Conservation (phyloP, 768 basidiomycete species). For the Termitomyces bulborhizus region DNA sequence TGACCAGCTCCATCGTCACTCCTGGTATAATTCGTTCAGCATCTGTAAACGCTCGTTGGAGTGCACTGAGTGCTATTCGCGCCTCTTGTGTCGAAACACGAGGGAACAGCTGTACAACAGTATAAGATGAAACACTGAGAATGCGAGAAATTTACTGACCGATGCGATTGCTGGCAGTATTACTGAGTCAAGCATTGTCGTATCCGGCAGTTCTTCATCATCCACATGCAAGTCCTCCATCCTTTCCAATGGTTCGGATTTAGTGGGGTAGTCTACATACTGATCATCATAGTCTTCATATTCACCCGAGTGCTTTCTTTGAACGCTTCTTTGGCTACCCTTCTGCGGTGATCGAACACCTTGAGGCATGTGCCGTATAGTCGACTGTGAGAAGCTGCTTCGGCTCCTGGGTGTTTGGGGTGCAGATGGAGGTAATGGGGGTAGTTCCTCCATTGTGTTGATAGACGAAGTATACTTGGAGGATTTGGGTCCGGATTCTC, state of each 20-base stretch:
- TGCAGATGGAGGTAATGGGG: constrained; percentile 43
- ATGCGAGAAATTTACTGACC: constrained; percentile 41
- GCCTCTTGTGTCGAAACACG: constrained; percentile 93
- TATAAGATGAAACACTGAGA: not conserved
- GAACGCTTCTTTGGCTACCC: constrained; percentile 24
- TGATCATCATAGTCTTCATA: constrained; percentile 62
- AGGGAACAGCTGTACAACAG: constrained; percentile 65
- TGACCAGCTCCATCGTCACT: constrained; percentile 81
- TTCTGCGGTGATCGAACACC: constrained; percentile 20
- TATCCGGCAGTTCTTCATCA: constrained; percentile 66
- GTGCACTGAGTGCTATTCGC: constrained; percentile 72
- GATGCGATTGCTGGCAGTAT: constrained; percentile 95
- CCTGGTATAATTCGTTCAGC: constrained; percentile 96
- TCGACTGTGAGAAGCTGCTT: constrained; percentile 52
- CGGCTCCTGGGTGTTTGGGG: constrained; percentile 31
- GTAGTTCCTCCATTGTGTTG: constrained; percentile 52
- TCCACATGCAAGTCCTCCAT: constrained; percentile 41
- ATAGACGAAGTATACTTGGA: constrained; percentile 40
- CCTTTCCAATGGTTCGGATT: constrained; percentile 43
- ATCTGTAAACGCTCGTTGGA: constrained; percentile 90
- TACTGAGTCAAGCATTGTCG: constrained; percentile 94
- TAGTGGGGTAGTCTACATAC: constrained; percentile 43
- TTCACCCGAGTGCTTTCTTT: constrained; percentile 53
- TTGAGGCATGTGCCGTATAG: constrained; percentile 53
- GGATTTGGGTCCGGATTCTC: constrained; percentile 24